These are phyloP conservation scores for Cardiosporidium cionae DNA, from an alignment of 169 alveolate genomes.

Conservation along the genomic window DNA sequence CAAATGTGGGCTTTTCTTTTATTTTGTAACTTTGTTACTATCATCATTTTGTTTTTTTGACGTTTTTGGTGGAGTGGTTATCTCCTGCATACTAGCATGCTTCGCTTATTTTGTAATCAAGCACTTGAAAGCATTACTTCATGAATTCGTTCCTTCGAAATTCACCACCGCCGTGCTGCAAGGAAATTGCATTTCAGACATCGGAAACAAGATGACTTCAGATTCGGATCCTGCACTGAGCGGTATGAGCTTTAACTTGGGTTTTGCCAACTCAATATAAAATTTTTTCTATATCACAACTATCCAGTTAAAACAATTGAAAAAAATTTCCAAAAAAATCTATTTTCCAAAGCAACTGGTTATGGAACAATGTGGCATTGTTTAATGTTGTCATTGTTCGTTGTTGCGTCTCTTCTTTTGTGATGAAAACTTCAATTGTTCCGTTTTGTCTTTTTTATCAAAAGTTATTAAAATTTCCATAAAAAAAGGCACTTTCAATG, in stretches of 20 bases:
- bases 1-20: conserved; percentile 2
- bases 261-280: not conserved
- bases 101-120: not conserved
- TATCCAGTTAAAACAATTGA: too few species aligned
- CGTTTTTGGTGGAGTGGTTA: not conserved
- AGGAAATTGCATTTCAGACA: conserved; percentile 4
- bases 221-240: not conserved
- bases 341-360: too few species aligned
- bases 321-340: too few species aligned
- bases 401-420: too few species aligned
- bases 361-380: too few species aligned
- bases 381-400: too few species aligned
- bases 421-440: too few species aligned
- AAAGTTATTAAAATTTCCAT: too few species aligned
- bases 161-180: not conserved
- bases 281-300: too few species aligned
- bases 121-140: not conserved
- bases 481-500: too few species aligned
- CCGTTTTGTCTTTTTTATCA: too few species aligned
- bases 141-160: not conserved
- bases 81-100: not conserved
- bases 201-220: conserved; percentile 1
- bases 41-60: conserved; percentile 4
- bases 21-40: conserved; percentile 4
- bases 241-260: not conserved